Evolutionary conservation across 345 rosid genomes (phyloP).

Genomic region (Pugionium dolabratum): DNA sequence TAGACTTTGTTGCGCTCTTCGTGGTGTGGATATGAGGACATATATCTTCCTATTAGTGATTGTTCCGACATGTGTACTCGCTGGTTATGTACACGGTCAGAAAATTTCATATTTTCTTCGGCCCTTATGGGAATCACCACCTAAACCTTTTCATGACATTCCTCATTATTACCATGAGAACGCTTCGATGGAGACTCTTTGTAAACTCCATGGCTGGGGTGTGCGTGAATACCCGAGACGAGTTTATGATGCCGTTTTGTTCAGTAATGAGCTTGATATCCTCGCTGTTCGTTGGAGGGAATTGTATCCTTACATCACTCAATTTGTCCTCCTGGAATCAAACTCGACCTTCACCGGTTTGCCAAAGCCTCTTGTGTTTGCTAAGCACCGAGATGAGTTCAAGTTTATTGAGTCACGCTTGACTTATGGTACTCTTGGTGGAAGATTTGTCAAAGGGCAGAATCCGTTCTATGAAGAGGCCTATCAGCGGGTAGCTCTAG

Average conservation of each 20-base stretch:
- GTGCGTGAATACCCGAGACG: conserved; percentile 72
- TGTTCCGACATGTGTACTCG: conserved; percentile 55
- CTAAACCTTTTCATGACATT: conserved; percentile 59
- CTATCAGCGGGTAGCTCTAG: conserved; percentile 67
- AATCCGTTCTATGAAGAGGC: conserved; percentile 75
- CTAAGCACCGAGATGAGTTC: conserved; percentile 51
- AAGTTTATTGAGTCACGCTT: conserved; percentile 60
- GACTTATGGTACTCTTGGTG: conserved; percentile 62
- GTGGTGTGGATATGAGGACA: conserved; percentile 71
- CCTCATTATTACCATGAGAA: conserved; percentile 74
- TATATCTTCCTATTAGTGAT: conserved; percentile 54
- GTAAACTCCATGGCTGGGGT: conserved; percentile 80
- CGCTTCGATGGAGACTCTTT: conserved; percentile 61
- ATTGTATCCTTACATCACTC: conserved; percentile 62
- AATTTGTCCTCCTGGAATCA: conserved; percentile 70
- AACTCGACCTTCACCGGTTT: conserved; percentile 70
- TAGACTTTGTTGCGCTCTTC: conserved; percentile 72
- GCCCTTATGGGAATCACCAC: conserved; percentile 75
- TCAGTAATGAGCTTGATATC: conserved; percentile 68
- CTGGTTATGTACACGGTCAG: conserved; percentile 56
- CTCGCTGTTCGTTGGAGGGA: conserved; percentile 67
- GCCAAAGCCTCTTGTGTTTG: conserved; percentile 57
- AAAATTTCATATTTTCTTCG: conserved; percentile 66
- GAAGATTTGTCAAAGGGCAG: conserved; percentile 61
- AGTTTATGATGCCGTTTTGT: conserved; percentile 70